phyloP scores from a whole-genome alignment of 176 grass and related monocot species.

The Triticum urartu region DNA sequence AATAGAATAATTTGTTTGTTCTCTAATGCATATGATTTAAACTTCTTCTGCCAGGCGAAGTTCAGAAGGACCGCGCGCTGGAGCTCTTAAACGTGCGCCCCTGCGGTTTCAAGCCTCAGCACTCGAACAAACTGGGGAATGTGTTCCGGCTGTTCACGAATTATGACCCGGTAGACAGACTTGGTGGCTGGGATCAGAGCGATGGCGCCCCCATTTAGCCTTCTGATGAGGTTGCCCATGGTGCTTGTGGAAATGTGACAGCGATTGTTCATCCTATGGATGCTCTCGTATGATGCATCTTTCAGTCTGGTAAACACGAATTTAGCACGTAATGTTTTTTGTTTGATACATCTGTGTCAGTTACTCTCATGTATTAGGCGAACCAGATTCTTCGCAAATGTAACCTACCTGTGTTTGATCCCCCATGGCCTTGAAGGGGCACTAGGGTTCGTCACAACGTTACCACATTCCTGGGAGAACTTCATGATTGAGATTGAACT shows the following conservation, averaged over 20 bases:
- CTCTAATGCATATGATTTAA: not conserved
- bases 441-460: not conserved
- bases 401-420: not conserved
- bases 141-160: conserved; percentile 77
- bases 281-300: not conserved
- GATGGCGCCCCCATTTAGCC: not conserved
- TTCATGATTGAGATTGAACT: not conserved
- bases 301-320: not conserved
- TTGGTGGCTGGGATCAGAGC: conserved; percentile 66
- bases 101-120: conserved; percentile 67
- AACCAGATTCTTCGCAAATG: not conserved
- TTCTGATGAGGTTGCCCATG: not conserved
- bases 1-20: not conserved
- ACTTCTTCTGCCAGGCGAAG: conserved; percentile 52
- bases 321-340: not conserved
- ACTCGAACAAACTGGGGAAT: conserved; percentile 86
- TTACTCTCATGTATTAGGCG: not conserved
- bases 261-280: not conserved
- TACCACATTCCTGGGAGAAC: no score
- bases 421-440: not conserved
- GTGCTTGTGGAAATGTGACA: not conserved
- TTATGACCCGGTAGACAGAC: conserved; percentile 56
- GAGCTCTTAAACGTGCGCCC: conserved; percentile 66
- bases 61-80: conserved; percentile 65
- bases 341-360: not conserved